Conservation (phyloP, 805 yeast genomes). For the Starmerella vaccinii region DNA sequence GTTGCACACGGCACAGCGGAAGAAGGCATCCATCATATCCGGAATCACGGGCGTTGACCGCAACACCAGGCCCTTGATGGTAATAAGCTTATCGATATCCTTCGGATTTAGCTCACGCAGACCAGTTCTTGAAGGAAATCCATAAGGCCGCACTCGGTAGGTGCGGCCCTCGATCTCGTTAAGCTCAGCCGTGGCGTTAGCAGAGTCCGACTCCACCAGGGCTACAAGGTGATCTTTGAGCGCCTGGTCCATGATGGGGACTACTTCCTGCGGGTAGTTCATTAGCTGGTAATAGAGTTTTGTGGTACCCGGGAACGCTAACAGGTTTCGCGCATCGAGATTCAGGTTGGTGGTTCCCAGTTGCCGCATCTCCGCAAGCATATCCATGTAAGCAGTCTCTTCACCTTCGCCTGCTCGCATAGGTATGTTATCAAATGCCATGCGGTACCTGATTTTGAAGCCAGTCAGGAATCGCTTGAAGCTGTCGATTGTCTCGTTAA, state of each 20-base stretch:
- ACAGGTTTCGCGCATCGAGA: constrained; percentile 69
- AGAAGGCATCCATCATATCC: constrained; percentile 95
- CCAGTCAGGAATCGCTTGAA: constrained; percentile 77
- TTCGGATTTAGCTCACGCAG: constrained; percentile 90
- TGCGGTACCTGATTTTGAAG: constrained; percentile 69
- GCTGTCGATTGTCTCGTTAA: constrained; percentile 69
- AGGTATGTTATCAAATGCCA: constrained; percentile 37
- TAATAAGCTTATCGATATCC: constrained; percentile 86
- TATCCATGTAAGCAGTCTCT: constrained; percentile 60
- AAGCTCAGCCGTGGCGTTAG: constrained; percentile 28
- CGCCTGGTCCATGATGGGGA: constrained; percentile 96
- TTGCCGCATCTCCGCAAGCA: constrained; percentile 61
- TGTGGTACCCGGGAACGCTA: constrained; percentile 63
- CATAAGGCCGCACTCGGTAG: constrained; percentile 83
- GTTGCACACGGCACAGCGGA: constrained; percentile 88
- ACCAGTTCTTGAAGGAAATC: constrained; percentile 58
- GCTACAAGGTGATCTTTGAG: constrained; percentile 75
- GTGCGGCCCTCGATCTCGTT: constrained; percentile 72
- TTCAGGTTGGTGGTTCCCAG: constrained; percentile 75
- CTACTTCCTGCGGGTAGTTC: constrained; percentile 91
- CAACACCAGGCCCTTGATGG: constrained; percentile 81
- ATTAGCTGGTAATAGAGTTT: constrained; percentile 76
- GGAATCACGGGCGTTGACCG: constrained; percentile 88
- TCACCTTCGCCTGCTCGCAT: constrained; percentile 50
- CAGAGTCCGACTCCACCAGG: constrained; percentile 30